phyloP scores from a whole-genome alignment of 495 filamentous ascomycete genomes.

The Penicillium longicatenatum region DNA sequence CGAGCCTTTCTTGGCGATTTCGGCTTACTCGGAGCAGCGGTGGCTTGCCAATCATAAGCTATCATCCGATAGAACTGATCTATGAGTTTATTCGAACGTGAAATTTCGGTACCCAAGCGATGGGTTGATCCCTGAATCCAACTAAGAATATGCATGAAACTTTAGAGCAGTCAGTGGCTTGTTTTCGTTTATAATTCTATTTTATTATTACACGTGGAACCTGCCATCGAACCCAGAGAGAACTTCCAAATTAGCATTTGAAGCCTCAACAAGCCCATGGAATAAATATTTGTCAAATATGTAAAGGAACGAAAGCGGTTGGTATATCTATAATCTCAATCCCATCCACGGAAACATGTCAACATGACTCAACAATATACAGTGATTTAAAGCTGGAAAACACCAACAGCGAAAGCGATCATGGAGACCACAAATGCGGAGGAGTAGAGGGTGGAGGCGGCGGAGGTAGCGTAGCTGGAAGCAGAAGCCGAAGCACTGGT shows the following conservation, averaged over 20 bases:
- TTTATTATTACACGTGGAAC: not conserved
- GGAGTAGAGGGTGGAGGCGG: conserved; percentile 8
- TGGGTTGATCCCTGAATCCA: too few relatives aligned
- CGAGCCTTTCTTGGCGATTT: conserved; percentile 7
- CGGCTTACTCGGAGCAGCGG: conserved; percentile 4
- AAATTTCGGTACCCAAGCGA: not conserved
- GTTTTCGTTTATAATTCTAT: too few relatives aligned
- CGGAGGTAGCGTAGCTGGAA: conserved; percentile 5
- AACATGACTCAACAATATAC: conserved; percentile 1
- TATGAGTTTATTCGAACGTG: not conserved
- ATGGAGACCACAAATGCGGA: conserved; percentile 14
- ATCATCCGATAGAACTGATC: not conserved
- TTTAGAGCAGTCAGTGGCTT: too few relatives aligned
- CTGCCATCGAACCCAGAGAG: not conserved
- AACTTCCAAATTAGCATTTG: not conserved
- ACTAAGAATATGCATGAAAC: too few relatives aligned
- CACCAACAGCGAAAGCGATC: conserved; percentile 27
- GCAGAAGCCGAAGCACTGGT: conserved; percentile 8
- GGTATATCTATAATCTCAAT: conserved; percentile 13
- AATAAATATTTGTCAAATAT: conserved; percentile 8
- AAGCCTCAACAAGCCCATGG: not conserved
- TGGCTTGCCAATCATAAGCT: not conserved
- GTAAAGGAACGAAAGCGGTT: conserved; percentile 7
- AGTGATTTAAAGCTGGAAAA: conserved; percentile 26
- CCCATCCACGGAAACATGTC: not conserved